Percentiles rank a stretch among this genome's conserved stretches.
phyloP scores from a whole-genome alignment of 192 early-diverging fungal species.

The Dissophora globulifera region DNA sequence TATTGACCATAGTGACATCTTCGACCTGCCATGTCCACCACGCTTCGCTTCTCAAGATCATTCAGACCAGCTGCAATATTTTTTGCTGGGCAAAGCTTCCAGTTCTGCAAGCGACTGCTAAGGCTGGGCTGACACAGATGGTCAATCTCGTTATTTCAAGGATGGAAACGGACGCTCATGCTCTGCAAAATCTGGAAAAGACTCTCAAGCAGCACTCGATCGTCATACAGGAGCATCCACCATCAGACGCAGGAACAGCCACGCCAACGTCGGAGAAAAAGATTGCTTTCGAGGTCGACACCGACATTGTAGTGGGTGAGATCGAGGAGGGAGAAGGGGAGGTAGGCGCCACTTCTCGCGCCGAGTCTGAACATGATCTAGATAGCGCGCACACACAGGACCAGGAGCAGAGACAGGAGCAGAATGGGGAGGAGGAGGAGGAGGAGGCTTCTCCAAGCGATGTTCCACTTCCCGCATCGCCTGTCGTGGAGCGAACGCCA shows the following conservation, averaged over 20 bases:
- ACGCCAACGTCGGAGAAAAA: conserved; percentile 5
- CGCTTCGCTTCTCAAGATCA: conserved; percentile 55
- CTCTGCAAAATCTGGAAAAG: conserved; percentile 42
- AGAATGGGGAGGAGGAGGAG: not conserved
- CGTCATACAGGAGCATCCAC: conserved; percentile 11
- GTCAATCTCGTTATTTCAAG: conserved; percentile 56
- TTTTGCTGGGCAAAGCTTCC: conserved; percentile 57
- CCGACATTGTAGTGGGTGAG: not conserved
- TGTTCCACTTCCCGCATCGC: conserved; percentile 39
- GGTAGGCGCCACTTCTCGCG: not conserved
- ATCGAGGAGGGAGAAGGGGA: conserved; percentile 1
- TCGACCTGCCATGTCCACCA: conserved; percentile 56
- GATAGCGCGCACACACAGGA: not conserved
- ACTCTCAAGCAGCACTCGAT: conserved; percentile 25
- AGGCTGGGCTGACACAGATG: conserved; percentile 59
- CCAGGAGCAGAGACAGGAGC: not conserved
- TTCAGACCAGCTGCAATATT: conserved; percentile 59
- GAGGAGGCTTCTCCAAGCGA: conserved; percentile 15
- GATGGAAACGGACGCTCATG: conserved; percentile 52
- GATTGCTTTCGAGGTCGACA: not conserved
- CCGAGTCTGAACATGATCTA: not conserved
- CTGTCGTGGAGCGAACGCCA: conserved; percentile 19
- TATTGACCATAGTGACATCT: conserved; percentile 56
- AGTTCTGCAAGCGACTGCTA: conserved; percentile 57
- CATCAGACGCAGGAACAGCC: conserved; percentile 1